Conservation (phyloP, 1,284 basidiomycete species). For the Clitocybe nebularis region DNA sequence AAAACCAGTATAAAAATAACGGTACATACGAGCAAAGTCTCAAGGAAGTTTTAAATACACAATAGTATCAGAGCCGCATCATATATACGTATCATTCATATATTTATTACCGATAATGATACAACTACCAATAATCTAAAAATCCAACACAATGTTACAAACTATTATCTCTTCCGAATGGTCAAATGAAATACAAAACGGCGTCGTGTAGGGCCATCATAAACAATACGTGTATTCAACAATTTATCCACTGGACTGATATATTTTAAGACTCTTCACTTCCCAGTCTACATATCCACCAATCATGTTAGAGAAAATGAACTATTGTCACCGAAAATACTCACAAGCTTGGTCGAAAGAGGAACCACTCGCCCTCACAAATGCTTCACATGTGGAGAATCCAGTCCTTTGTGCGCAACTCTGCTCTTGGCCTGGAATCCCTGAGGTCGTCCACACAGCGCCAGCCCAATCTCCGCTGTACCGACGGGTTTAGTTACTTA, state of each 20-base stretch:
- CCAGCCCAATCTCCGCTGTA: conserved; percentile 87
- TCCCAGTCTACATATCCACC: conserved; percentile 60
- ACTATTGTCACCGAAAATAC: conserved; percentile 27
- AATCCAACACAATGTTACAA: too few species aligned
- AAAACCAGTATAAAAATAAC: too few species aligned
- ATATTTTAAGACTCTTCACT: conserved; percentile 67
- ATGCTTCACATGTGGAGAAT: conserved; percentile 72
- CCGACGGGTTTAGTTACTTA: too few species aligned
- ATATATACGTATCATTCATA: too few species aligned
- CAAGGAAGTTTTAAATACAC: too few species aligned
- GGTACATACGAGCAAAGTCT: too few species aligned
- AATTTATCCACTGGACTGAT: conserved; percentile 29
- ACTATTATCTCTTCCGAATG: too few species aligned
- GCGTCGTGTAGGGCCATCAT: neutral
- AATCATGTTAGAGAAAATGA: too few species aligned
- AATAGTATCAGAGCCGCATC: too few species aligned
- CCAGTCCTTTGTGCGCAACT: conserved; percentile 84
- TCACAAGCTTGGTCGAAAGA: conserved; percentile 77
- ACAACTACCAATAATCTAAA: too few species aligned
- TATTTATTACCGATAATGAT: neutral
- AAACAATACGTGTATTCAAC: conserved; percentile 4
- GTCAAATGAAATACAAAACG: neutral
- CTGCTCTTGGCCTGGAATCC: conserved; percentile 74
- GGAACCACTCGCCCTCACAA: conserved; percentile 65
- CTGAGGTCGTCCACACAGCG: conserved; percentile 65